A percentile compares a stretch with the other conserved stretches of the same genome.
phyloP scores from a whole-genome alignment of 805 yeast genomes.

The Pichia thaimueangensis region DNA sequence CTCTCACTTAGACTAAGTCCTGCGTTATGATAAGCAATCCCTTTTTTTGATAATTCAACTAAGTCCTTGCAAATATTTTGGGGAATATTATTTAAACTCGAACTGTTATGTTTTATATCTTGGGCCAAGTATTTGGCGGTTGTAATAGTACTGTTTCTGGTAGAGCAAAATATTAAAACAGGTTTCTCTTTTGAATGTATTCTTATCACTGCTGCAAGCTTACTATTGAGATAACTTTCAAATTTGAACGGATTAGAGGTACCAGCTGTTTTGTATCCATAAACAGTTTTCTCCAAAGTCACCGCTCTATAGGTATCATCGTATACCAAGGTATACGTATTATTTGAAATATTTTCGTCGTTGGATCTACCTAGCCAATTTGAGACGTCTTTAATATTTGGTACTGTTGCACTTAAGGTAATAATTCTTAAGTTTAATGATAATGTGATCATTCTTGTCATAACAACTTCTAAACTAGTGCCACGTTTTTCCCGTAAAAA shows the following conservation, averaged over 20 bases:
- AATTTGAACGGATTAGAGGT: constrained; percentile 41
- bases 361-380: constrained; percentile 60
- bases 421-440: constrained; percentile 87
- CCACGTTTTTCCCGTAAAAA: constrained; percentile 95
- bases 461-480: constrained; percentile 89
- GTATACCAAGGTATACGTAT: constrained; percentile 81
- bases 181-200: constrained; percentile 51
- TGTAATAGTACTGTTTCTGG: constrained; percentile 71
- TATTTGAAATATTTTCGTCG: constrained; percentile 56
- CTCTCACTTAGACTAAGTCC: constrained; percentile 70
- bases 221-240: constrained; percentile 38
- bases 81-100: constrained; percentile 60
- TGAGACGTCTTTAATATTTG: constrained; percentile 87
- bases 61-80: constrained; percentile 60
- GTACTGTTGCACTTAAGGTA: constrained; percentile 89
- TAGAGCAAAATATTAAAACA: constrained; percentile 71
- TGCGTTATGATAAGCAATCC: constrained; percentile 77
- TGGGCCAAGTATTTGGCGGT: constrained; percentile 70
- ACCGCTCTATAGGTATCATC: constrained; percentile 90
- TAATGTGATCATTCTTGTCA: constrained; percentile 87
- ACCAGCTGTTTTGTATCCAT: constrained; percentile 33
- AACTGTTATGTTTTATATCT: constrained; percentile 61
- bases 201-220: constrained; percentile 34
- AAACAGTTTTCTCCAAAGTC: constrained; percentile 71
- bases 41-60: constrained; percentile 44